Evolutionary conservation across 257 asterid species (phyloP).

Genomic region (Petunia secreta): DNA sequence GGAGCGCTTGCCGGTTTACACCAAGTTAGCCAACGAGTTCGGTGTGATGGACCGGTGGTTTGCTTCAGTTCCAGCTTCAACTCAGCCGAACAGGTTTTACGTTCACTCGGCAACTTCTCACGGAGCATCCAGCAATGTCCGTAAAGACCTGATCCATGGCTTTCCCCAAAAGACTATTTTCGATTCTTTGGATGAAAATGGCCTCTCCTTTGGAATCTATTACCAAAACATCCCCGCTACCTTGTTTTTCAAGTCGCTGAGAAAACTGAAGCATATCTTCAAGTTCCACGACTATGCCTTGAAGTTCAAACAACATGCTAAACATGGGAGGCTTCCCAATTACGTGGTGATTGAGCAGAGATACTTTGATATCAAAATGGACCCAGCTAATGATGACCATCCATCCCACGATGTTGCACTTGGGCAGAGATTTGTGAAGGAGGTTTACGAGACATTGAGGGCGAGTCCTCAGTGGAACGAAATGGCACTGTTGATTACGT

Average conservation of each 20-base stretch:
- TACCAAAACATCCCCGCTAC: constrained; percentile 96
- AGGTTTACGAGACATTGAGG: constrained; percentile 86
- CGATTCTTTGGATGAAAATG: constrained; percentile 86
- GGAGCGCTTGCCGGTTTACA: constrained; percentile 68
- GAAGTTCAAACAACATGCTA: constrained; percentile 76
- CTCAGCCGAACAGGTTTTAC: constrained; percentile 93
- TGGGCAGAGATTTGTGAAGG: constrained; percentile 96
- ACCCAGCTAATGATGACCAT: constrained; percentile 93
- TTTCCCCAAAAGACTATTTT: constrained; percentile 97
- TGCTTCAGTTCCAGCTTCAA: constrained; percentile 95
- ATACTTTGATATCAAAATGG: constrained; percentile 60
- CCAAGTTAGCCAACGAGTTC: constrained; percentile 73
- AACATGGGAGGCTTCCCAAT: constrained; percentile 76
- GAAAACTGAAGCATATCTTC: constrained; percentile 65
- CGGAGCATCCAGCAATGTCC: constrained; percentile 94
- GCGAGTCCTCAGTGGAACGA: constrained; percentile 95
- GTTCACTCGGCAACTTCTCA: constrained; percentile 98
- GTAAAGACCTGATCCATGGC: constrained; percentile 81
- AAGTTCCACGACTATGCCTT: constrained; percentile 65
- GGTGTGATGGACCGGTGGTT: constrained; percentile 93
- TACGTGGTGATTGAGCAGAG: constrained; percentile 90
- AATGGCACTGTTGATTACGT: constrained; percentile 87
- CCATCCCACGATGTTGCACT: constrained; percentile 89
- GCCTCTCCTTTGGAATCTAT: constrained; percentile 76
- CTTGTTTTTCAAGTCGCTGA: constrained; percentile 70